A percentile compares a stretch with the other conserved stretches of the same genome.
Conservation (phyloP, 73 alveolate genomes). For the Effrenium voratum region DNA sequence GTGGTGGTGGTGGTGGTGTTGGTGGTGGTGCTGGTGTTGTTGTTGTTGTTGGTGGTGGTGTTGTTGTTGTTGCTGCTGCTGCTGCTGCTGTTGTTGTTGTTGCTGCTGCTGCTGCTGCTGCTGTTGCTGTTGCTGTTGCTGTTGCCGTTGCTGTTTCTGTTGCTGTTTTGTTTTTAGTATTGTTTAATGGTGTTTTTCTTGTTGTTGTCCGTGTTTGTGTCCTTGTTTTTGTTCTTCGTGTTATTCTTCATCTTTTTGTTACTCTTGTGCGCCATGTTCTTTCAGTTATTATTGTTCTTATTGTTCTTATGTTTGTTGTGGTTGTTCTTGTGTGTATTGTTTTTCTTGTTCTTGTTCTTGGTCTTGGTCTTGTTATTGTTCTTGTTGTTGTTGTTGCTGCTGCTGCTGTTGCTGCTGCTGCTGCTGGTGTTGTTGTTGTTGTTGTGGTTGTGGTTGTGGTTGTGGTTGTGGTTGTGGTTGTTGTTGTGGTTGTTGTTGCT, state of each 20-base stretch:
- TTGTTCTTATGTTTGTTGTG: too few relatives aligned
- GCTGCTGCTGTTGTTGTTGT: neutral
- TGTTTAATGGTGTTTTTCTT: neutral
- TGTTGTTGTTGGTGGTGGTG: neutral
- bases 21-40: neutral
- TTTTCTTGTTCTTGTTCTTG: too few relatives aligned
- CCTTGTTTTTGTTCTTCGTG: too few relatives aligned
- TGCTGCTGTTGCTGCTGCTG: conserved; percentile 1
- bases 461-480: too few relatives aligned
- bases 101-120: too few relatives aligned
- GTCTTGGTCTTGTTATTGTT: too few relatives aligned
- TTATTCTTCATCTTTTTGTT: too few relatives aligned
- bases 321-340: too few relatives aligned
- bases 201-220: too few relatives aligned
- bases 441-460: neutral
- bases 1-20: neutral
- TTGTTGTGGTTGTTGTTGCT: too few relatives aligned
- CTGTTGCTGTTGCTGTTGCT: too few relatives aligned
- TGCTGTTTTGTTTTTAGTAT: neutral
- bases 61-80: neutral
- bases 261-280: neutral
- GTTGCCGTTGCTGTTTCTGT: neutral
- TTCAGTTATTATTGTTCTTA: neutral
- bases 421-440: neutral
- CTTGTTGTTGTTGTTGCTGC: neutral